Evolutionary conservation across 2,329 filamentous ascomycete genomes (phyloP).

Genomic region (Alternaria angustiovoidea): DNA sequence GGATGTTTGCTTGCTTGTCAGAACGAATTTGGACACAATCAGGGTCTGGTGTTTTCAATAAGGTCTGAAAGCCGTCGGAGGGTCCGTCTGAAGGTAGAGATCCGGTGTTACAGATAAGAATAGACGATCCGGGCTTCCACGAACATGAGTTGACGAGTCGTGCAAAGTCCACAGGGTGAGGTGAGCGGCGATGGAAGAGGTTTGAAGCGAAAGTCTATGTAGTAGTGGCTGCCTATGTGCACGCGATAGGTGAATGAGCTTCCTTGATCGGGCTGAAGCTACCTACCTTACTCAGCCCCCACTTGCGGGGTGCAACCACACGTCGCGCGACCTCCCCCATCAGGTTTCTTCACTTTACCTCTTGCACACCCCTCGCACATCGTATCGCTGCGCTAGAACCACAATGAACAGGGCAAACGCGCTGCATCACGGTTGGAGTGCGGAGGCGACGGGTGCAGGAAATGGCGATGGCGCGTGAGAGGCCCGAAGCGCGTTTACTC

Average conservation of each 20-base stretch:
- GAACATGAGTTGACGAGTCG: conserved; percentile 4
- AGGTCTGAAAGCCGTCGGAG: conserved; percentile 24
- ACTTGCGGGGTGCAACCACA: conserved; percentile 2
- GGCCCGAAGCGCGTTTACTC: conserved; percentile 23
- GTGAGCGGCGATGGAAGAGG: neutral
- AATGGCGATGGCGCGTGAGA: conserved; percentile 35
- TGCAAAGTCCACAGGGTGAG: neutral
- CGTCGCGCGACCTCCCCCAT: conserved; percentile 8
- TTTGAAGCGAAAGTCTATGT: neutral
- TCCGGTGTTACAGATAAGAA: conserved; percentile 32
- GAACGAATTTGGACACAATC: conserved; percentile 6
- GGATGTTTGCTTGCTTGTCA: conserved; percentile 18
- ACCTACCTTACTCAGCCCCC: conserved; percentile 6
- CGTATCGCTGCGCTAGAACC: neutral
- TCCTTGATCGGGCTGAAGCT: conserved; percentile 25
- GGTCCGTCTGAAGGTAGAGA: conserved; percentile 23
- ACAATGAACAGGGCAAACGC: conserved; percentile 3
- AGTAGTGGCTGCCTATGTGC: conserved; percentile 6
- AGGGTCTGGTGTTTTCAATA: conserved; percentile 20
- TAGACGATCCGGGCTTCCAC: conserved; percentile 10
- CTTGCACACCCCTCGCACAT: neutral
- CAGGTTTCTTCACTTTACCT: neutral
- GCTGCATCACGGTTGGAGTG: conserved; percentile 14
- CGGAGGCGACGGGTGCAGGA: conserved; percentile 8
- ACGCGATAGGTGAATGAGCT: conserved; percentile 29